Evolutionary conservation across 352 stramenopile species (phyloP).

Genomic region (Blastocystis sp.): DNA sequence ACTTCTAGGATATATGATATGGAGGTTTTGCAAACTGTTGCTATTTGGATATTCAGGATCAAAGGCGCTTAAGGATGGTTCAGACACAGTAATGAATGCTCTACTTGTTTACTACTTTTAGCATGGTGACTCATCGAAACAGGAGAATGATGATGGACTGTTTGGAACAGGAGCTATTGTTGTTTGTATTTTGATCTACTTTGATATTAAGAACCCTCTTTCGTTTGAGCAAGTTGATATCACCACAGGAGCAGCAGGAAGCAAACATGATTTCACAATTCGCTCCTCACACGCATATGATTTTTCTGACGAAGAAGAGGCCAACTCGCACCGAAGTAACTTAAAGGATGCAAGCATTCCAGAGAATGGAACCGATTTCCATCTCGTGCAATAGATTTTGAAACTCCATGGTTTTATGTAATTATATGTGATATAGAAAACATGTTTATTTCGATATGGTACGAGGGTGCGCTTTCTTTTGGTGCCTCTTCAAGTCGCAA

Average conservation of each 20-base stretch:
- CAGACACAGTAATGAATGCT: neutral
- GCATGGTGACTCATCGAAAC: neutral
- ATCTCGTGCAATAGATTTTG: neutral
- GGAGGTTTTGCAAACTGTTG: neutral
- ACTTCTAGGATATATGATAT: slow-evolving; percentile 19
- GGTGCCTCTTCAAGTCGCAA: slow-evolving; percentile 35
- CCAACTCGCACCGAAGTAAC: neutral
- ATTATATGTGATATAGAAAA: neutral
- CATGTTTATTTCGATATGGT: neutral
- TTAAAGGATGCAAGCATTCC: slow-evolving; percentile 5
- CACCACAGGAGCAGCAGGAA: neutral
- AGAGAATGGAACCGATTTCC: neutral
- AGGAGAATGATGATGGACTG: neutral
- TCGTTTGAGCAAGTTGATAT: neutral
- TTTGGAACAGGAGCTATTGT: neutral
- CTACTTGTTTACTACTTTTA: neutral
- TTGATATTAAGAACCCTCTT: neutral
- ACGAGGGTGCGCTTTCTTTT: slow-evolving; percentile 3
- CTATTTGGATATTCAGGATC: neutral
- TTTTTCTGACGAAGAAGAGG: slow-evolving; percentile 40
- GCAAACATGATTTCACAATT: slow-evolving; percentile 20
- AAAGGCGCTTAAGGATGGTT: neutral
- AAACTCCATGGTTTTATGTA: neutral
- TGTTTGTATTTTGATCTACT: neutral
- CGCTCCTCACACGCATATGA: slow-evolving; percentile 47